Base-by-base conservation (phyloP, 768 basidiomycete species). In the Phanerodontia chrysosporium region DNA sequence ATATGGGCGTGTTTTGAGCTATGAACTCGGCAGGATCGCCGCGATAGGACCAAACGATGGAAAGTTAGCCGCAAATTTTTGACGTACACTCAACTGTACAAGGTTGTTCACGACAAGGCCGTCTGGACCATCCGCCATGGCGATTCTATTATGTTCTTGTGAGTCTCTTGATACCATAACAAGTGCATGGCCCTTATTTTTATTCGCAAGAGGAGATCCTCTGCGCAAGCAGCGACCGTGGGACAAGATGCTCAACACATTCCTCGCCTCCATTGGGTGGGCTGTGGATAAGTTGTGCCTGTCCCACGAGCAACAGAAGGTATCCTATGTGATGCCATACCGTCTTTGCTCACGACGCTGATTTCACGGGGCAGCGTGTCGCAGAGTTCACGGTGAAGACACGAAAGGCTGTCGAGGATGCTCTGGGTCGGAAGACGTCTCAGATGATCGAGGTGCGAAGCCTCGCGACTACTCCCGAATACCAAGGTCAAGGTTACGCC, bases 401-500 rank as follows among this genome's bases (percentile, higher is more conserved):
- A 16, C 16, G 30, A 32, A n/a, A 16, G 16, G 49, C 49, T 1
- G n/a, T 51, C 8, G 4, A 16, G 2, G 29, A 28, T 2, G 16
- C 49, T 4, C 4, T 51, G 21, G 49, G 49, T 2, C 29, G 32
- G 1, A 9, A 32, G n/a, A 30, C 22, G 4, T 6, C 28, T 8
- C 9, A 58, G 12, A 66, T 66, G 65, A 39, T 60, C n/a, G 51
- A 57, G n/a, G 29, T 66, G 14, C 25, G 49, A 42, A 29, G 49
- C 9, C 39, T 62, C 14, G 52, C 39, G 13, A 59, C 60, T 36
- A 54, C 39, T n/a, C 63, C 58, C 1, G 60, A 55, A 25, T 32
- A 25, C 16, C 63, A 62, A 14, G 61, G 63, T 1, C 54, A 22
- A 1, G 65, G 65, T 12, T 66, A 62, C 28, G 65, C 29, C 9